phyloP scores from a whole-genome alignment of 1,284 basidiomycete species.

The Ceratobasidium sp. region DNA sequence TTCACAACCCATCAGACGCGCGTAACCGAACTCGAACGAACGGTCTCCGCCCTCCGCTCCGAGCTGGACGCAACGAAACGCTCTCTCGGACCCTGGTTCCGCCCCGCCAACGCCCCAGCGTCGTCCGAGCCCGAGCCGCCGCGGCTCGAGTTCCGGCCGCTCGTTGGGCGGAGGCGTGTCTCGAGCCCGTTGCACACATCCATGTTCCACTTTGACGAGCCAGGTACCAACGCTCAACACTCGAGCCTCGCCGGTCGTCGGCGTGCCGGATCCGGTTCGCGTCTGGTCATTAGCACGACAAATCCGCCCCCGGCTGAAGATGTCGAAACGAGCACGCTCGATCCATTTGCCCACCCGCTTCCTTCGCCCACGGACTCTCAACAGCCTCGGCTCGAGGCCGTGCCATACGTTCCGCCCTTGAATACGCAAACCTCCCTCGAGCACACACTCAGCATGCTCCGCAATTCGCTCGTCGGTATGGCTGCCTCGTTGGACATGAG shows the following conservation, averaged over 20 bases:
- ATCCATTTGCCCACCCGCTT: constrained; percentile 39
- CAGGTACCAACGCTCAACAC: neutral
- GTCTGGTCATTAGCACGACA: constrained; percentile 4
- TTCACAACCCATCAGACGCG: constrained; percentile 61
- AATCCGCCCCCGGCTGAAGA: neutral
- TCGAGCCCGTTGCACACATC: constrained; percentile 41
- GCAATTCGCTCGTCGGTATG: constrained; percentile 66
- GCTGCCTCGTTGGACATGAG: constrained; percentile 68
- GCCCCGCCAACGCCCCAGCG: constrained; percentile 46
- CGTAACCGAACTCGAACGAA: constrained; percentile 63
- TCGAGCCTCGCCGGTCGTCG: neutral
- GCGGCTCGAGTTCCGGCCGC: constrained; percentile 25
- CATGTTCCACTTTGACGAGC: constrained; percentile 30
- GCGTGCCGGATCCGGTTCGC: constrained; percentile 20
- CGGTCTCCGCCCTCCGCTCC: constrained; percentile 56
- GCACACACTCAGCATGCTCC: constrained; percentile 63
- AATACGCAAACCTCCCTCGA: constrained; percentile 67
- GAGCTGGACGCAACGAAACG: constrained; percentile 61
- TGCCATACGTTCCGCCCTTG: constrained; percentile 61
- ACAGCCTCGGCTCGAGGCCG: constrained; percentile 27
- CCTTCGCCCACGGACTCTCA: constrained; percentile 17
- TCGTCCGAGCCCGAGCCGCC: constrained; percentile 23
- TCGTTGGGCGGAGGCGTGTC: constrained; percentile 38
- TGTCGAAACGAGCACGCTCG: constrained; percentile 5
- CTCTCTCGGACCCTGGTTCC: constrained; percentile 72